These are phyloP conservation scores for Paecilomyces dactylethromorphus DNA, from an alignment of 2,329 filamentous ascomycete genomes.

Conservation along the genomic window DNA sequence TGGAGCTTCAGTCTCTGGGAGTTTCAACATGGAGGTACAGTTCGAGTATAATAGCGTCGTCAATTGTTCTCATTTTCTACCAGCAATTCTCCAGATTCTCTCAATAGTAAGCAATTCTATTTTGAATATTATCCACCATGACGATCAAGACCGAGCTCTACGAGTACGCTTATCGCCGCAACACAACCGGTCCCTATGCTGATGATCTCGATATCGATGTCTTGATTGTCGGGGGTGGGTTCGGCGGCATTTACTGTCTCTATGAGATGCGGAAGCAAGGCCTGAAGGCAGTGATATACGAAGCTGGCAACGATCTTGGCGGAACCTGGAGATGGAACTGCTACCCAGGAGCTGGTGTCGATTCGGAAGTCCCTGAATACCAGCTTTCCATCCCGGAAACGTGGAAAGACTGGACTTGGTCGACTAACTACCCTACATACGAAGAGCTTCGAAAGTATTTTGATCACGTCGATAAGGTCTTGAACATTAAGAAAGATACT, in stretches of 20 bases:
- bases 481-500: constrained; percentile 39
- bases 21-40: not conserved
- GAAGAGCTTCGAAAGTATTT: constrained; percentile 43
- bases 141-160: not conserved
- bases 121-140: not conserved
- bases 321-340: constrained; percentile 50
- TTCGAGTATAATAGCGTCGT: not conserved
- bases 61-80: not conserved
- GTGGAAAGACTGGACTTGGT: constrained; percentile 41
- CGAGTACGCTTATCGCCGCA: constrained; percentile 5
- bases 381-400: constrained; percentile 47
- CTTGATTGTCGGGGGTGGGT: constrained; percentile 7
- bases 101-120: not conserved
- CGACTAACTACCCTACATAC: constrained; percentile 19
- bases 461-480: constrained; percentile 37
- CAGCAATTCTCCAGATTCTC: not conserved
- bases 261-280: constrained; percentile 47
- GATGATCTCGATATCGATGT: constrained; percentile 18
- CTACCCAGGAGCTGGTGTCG: constrained; percentile 47
- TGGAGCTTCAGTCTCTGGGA: not conserved
- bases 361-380: constrained; percentile 48
- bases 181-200: constrained; percentile 11
- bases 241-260: constrained; percentile 41
- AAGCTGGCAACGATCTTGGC: constrained; percentile 45
- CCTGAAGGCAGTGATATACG: constrained; percentile 42